Evolutionary conservation across 202 grass and related monocot genomes (phyloP).

Genomic region (Cymbopogon flexuosus): DNA sequence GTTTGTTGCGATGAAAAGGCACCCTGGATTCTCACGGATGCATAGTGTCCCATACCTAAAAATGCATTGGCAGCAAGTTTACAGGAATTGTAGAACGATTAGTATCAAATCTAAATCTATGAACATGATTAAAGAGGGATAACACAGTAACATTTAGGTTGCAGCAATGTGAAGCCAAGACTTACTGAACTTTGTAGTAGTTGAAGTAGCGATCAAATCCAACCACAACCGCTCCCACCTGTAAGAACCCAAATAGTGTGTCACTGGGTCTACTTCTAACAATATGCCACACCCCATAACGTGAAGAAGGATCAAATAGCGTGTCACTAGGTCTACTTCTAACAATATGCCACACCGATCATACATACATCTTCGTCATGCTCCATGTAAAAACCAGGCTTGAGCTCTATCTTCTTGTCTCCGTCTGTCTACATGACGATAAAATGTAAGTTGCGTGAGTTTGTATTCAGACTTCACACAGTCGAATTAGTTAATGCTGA

Average conservation of each 20-base stretch:
- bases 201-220: slow-evolving; percentile 96
- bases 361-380: slow-evolving; percentile 78
- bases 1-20: slow-evolving; percentile 94
- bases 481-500: not conserved
- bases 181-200: slow-evolving; percentile 99
- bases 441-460: not conserved
- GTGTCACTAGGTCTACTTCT: not conserved
- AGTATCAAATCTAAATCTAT: not conserved
- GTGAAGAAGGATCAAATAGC: slow-evolving; percentile 1
- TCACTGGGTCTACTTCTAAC: not conserved
- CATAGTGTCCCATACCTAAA: slow-evolving; percentile 85
- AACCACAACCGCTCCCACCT: slow-evolving; percentile 96
- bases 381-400: slow-evolving; percentile 89
- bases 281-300: not conserved
- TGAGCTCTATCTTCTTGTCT: slow-evolving; percentile 92
- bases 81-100: not conserved
- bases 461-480: not conserved
- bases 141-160: not conserved
- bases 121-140: not conserved
- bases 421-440: slow-evolving; percentile 55
- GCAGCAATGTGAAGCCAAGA: slow-evolving; percentile 2
- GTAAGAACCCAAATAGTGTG: slow-evolving; percentile 20
- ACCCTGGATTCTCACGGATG: slow-evolving; percentile 89
- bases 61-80: not conserved
- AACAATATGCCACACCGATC: not conserved